Conservation (phyloP, 805 yeast genomes). For the Metahyphopichia silvanorum region DNA sequence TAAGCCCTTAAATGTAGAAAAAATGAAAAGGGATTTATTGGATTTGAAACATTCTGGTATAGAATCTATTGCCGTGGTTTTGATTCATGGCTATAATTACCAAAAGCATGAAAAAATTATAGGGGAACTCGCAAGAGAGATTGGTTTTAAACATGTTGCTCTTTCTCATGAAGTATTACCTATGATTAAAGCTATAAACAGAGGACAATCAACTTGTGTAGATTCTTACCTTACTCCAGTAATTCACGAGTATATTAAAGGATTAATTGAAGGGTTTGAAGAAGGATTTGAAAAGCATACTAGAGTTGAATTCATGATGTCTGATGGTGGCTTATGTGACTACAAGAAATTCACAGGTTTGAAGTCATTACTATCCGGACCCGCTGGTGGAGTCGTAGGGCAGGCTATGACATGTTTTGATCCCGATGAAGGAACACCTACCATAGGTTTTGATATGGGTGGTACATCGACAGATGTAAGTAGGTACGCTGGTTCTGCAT, state of each 20-base stretch:
- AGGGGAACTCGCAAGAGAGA: constrained; percentile 47
- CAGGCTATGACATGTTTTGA: constrained; percentile 16
- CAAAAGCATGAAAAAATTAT: constrained; percentile 58
- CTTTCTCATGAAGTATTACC: constrained; percentile 69
- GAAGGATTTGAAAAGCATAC: constrained; percentile 11
- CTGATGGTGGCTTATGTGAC: constrained; percentile 17
- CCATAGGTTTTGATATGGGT: constrained; percentile 87
- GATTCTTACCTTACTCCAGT: constrained; percentile 85
- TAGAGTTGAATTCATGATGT: constrained; percentile 15
- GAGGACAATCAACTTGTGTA: constrained; percentile 76
- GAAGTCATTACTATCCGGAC: constrained; percentile 16
- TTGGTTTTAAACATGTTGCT: constrained; percentile 70
- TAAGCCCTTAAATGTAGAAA: constrained; percentile 13
- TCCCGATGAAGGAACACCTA: constrained; percentile 47
- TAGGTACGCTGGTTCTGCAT: constrained; percentile 57
- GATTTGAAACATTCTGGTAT: constrained; percentile 33
- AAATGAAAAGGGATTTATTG: constrained; percentile 36
- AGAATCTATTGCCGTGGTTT: constrained; percentile 67
- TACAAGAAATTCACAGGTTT: constrained; percentile 13
- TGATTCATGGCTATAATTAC: constrained; percentile 70
- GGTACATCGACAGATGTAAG: constrained; percentile 88
- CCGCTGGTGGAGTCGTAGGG: constrained; percentile 21
- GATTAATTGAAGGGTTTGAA: constrained; percentile 50
- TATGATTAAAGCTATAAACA: constrained; percentile 70
- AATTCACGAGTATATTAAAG: constrained; percentile 61